A percentile compares a stretch with the other conserved stretches of the same genome.
phyloP scores from a whole-genome alignment of 1,139 yeast genomes.

The Taiozyma sp. region DNA sequence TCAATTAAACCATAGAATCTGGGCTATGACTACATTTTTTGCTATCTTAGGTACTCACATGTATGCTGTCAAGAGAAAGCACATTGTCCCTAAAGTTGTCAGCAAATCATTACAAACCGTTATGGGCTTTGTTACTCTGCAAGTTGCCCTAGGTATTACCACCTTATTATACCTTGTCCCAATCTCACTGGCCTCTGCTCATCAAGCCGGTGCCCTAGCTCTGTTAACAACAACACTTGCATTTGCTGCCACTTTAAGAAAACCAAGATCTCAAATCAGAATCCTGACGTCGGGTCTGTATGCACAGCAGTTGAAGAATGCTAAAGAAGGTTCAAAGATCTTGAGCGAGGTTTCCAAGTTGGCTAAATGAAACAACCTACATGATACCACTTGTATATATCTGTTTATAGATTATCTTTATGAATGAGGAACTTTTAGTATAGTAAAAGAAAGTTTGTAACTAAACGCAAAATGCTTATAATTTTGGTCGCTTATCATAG shows the following conservation, averaged over 20 bases:
- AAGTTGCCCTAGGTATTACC: conserved; percentile 80
- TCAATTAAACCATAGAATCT: conserved; percentile 82
- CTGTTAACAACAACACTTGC: conserved; percentile 75
- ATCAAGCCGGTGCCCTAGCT: conserved; percentile 96
- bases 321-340: conserved; percentile 28
- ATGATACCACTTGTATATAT: conserved; percentile 6
- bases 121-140: conserved; percentile 80
- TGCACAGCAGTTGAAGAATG: conserved; percentile 23
- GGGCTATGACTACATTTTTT: conserved; percentile 80
- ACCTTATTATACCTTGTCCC: conserved; percentile 91
- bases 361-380: conserved; percentile 27
- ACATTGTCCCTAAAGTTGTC: conserved; percentile 59
- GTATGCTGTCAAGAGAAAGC: conserved; percentile 51
- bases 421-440: too few species aligned
- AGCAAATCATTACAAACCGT: conserved; percentile 56
- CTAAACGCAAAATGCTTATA: neutral
- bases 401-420: neutral
- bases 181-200: conserved; percentile 87
- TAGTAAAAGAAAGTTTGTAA: too few species aligned
- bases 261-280: conserved; percentile 51
- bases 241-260: conserved; percentile 62
- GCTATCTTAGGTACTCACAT: conserved; percentile 64
- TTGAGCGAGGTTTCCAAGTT: conserved; percentile 30
- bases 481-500: neutral
- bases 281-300: conserved; percentile 28